Evolutionary conservation across 495 filamentous ascomycete genomes (phyloP), one percentile per base, ranked within the genome.

Genomic region (Hypoxylon perforatum): DNA sequence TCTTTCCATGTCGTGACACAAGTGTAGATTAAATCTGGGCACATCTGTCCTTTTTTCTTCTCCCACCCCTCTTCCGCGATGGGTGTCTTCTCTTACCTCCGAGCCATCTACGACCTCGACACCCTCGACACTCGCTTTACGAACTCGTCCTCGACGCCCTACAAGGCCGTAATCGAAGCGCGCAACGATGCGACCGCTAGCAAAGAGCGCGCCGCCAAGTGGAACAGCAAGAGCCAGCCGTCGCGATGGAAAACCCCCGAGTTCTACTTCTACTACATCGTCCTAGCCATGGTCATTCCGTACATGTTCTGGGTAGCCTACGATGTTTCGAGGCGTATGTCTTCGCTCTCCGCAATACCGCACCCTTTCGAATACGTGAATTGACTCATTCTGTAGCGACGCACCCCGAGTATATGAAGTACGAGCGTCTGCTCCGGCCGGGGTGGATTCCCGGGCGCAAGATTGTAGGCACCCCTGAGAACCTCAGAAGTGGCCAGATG

Each of bases 391-490:
- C 19, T 10, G 17, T 73, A 97, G 93, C 91, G 52, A 89, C 85
- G 36, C 87, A 97, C 77, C 92, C 93, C 4, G 87, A 90, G 57
- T 98, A 96, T 73, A 63, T 82, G 35, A 91, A 86, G 63, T 98
- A 89, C 72, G 82, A 89, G 61, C 77, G 80, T 46, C 77, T 90
- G 1, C 85, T 99, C 15, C 89, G 86, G 0, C 82, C 87, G 9
- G 96, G 95, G 57, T 99, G 95, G 95, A 92, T 99, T 56, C 90
- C 89, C n/a, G 95, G 95, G 14, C 91, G 94, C 48, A 92, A 91
- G 82, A 92, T 97, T 39, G 90, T 92, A 82, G 75, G 89, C 77
- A 38, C 25, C 17, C 48, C 49, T 57, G 12, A 30, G 14, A 22
- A 35, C 15, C 15, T 30, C 33, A 17, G 14, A 41, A 10, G 28